Evolutionary conservation across 2,329 filamentous ascomycete genomes (phyloP).

Genomic region (Dactylellina cionopaga): DNA sequence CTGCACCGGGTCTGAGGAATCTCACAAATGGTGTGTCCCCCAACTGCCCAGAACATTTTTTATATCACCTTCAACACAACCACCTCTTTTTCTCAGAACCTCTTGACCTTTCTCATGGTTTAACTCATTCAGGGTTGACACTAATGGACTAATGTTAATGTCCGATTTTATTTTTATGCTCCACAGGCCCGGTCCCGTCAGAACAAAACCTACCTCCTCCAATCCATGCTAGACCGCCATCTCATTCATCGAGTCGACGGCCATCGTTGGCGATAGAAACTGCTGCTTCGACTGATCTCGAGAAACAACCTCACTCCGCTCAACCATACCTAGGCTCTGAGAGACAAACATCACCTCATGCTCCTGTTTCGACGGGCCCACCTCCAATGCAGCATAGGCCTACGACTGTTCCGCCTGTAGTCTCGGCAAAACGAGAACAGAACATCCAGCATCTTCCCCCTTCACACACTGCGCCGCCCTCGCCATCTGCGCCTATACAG

Average conservation of each 20-base stretch:
- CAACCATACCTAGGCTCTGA: constrained; percentile 44
- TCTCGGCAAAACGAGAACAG: constrained; percentile 50
- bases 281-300: constrained; percentile 39
- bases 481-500: constrained; percentile 40
- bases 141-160: constrained; percentile 34
- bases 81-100: constrained; percentile 36
- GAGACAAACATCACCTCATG: constrained; percentile 47
- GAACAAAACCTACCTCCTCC: constrained; percentile 46
- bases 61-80: constrained; percentile 52
- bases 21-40: constrained; percentile 52
- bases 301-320: constrained; percentile 31
- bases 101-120: constrained; percentile 19
- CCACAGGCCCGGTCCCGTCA: constrained; percentile 44
- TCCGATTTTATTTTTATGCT: constrained; percentile 49
- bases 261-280: constrained; percentile 49
- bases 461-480: constrained; percentile 39
- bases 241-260: constrained; percentile 44
- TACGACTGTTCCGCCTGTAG: constrained; percentile 52
- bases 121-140: constrained; percentile 45
- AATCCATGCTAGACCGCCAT: constrained; percentile 49
- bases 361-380: constrained; percentile 43
- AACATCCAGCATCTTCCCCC: constrained; percentile 47
- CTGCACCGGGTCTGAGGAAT: constrained; percentile 49
- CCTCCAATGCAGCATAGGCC: constrained; percentile 52
- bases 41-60: constrained; percentile 45